A percentile compares a stretch with the other conserved stretches of the same genome.
Evolutionary conservation across 2,329 filamentous ascomycete species (phyloP).

Genomic region (Pyricularia grisea): DNA sequence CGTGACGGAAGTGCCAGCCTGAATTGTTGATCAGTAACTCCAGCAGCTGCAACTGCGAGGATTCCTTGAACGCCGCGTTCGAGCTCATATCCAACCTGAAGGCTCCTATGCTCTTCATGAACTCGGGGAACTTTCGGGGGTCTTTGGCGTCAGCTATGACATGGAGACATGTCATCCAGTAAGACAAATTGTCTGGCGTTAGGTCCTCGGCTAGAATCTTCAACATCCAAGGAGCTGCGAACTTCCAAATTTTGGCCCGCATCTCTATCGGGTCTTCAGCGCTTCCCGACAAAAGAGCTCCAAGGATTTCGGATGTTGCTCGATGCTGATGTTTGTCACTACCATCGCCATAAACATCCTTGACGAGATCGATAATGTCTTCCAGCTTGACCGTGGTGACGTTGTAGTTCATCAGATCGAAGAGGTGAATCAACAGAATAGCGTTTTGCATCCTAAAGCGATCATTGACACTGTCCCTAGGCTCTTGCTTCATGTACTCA

Average conservation of each 20-base stretch:
- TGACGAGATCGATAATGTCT: constrained; percentile 75
- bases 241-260: constrained; percentile 74
- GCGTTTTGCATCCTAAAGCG: constrained; percentile 85
- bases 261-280: constrained; percentile 67
- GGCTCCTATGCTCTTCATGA: constrained; percentile 71
- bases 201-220: constrained; percentile 83
- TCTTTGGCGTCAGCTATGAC: constrained; percentile 83
- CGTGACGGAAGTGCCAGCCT: constrained; percentile 93
- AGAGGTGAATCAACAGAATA: constrained; percentile 78
- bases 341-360: constrained; percentile 77
- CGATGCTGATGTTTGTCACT: constrained; percentile 97
- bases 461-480: constrained; percentile 27
- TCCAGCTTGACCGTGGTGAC: constrained; percentile 71
- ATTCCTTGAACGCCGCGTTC: constrained; percentile 97
- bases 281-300: constrained; percentile 72
- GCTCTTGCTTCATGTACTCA: constrained; percentile 47
- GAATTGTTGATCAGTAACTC: constrained; percentile 80
- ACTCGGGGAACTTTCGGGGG: constrained; percentile 75
- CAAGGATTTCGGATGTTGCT: constrained; percentile 87
- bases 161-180: constrained; percentile 93
- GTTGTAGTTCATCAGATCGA: constrained; percentile 79
- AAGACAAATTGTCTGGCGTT: constrained; percentile 87
- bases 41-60: constrained; percentile 85
- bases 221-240: constrained; percentile 80
- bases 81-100: constrained; percentile 92